phyloP scores from a whole-genome alignment of 208 protist genomes.

The Wallacemonas sp. region DNA sequence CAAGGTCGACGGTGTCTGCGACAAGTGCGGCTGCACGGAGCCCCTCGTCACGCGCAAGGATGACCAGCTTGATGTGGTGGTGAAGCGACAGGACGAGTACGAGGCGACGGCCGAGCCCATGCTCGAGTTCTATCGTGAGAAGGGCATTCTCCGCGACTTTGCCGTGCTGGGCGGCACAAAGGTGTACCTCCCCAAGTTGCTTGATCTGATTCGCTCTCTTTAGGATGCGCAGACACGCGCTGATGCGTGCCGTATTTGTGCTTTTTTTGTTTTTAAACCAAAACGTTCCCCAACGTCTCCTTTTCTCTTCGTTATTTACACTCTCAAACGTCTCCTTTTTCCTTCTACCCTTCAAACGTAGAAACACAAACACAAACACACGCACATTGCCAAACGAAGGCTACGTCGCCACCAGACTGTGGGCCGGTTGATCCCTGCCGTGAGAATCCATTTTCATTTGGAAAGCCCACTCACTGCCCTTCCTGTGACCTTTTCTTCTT shows the following conservation, averaged over 20 bases:
- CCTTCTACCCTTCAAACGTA: no score
- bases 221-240: not conserved
- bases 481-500: no score
- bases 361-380: no score
- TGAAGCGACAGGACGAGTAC: conserved; percentile 65
- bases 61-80: conserved; percentile 61
- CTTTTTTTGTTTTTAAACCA: conserved; percentile 6
- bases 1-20: conserved; percentile 74
- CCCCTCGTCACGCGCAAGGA: conserved; percentile 64
- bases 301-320: no score
- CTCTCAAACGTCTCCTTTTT: no score
- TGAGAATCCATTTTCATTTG: no score
- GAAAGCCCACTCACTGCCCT: no score
- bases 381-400: no score
- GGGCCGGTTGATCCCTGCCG: no score
- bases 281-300: no score
- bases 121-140: conserved; percentile 59
- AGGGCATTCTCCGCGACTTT: conserved; percentile 66
- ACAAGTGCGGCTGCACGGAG: conserved; percentile 69
- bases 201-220: conserved; percentile 50
- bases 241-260: no score
- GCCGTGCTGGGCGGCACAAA: conserved; percentile 66
- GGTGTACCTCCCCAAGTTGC: conserved; percentile 64
- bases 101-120: conserved; percentile 53
- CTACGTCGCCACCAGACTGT: no score